phyloP scores from a whole-genome alignment of 1,284 basidiomycete genomes.

The Ustilago trichophora region DNA sequence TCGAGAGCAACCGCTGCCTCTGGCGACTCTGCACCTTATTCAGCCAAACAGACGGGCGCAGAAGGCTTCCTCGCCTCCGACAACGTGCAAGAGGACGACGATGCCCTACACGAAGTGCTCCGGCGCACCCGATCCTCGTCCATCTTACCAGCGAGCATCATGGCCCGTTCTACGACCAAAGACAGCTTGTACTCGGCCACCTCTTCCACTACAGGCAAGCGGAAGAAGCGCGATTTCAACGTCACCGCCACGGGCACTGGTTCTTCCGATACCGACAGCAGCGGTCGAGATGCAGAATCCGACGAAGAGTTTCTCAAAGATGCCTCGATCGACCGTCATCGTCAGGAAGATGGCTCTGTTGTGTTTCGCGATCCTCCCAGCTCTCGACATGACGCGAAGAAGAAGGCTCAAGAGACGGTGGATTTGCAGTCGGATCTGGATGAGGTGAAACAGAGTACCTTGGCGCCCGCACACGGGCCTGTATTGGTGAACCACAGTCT shows the following conservation, averaged over 20 bases:
- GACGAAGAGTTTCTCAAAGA: constrained; percentile 26
- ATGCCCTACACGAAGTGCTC: constrained; percentile 48
- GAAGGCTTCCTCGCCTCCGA: constrained; percentile 28
- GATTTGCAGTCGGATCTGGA: constrained; percentile 40
- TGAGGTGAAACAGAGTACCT: constrained; percentile 20
- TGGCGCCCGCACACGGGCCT: constrained; percentile 42
- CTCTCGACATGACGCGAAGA: neutral
- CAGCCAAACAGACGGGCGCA: constrained; percentile 29
- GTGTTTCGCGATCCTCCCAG: constrained; percentile 1
- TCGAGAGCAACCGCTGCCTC: neutral
- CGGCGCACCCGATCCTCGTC: constrained; percentile 43
- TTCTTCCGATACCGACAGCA: constrained; percentile 25
- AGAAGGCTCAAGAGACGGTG: neutral
- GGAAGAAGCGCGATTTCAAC: constrained; percentile 57
- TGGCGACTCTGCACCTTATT: constrained; percentile 1
- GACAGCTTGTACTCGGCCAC: constrained; percentile 34
- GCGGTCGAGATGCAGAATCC: constrained; percentile 6
- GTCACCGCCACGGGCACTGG: constrained; percentile 58
- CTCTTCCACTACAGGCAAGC: constrained; percentile 43
- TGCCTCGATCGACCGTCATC: neutral
- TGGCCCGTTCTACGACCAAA: constrained; percentile 38
- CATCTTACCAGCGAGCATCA: constrained; percentile 47
- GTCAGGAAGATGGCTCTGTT: constrained; percentile 16
- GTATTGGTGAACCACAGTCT: constrained; percentile 58
- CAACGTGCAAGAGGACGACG: constrained; percentile 40